Conservation (phyloP, 345 rosid genomes). For the Brassica cretica region DNA sequence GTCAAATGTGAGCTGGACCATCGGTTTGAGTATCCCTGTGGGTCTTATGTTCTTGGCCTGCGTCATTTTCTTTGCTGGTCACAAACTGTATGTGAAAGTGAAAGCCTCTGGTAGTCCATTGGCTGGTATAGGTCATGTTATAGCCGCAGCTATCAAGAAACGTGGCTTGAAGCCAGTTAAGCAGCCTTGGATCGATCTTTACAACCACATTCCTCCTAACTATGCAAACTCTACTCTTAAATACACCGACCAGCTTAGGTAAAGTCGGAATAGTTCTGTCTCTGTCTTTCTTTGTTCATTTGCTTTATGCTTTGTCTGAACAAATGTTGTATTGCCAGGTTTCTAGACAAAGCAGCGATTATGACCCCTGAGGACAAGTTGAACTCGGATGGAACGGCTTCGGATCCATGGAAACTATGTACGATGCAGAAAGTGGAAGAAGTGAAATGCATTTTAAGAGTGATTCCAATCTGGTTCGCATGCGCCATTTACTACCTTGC, state of each 20-base stretch:
- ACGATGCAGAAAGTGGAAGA: conserved; percentile 72
- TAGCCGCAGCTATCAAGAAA: conserved; percentile 60
- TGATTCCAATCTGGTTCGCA: conserved; percentile 63
- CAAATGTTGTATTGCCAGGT: conserved; percentile 35
- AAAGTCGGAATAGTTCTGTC: background rate
- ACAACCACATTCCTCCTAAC: conserved; percentile 37
- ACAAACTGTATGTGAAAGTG: conserved; percentile 69
- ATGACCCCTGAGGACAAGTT: conserved; percentile 45
- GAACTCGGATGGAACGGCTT: conserved; percentile 48
- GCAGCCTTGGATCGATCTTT: conserved; percentile 43
- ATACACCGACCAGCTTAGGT: conserved; percentile 44
- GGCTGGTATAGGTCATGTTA: conserved; percentile 58
- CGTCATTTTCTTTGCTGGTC: conserved; percentile 54
- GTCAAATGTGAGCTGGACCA: conserved; percentile 74
- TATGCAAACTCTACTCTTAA: conserved; percentile 29
- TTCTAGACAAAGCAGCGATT: conserved; percentile 65
- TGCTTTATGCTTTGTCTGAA: conserved; percentile 16
- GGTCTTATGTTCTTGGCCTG: conserved; percentile 63
- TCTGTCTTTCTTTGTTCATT: background rate
- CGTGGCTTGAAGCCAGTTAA: conserved; percentile 49
- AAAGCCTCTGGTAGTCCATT: conserved; percentile 79
- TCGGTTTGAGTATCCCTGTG: conserved; percentile 73
- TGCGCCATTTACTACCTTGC: conserved; percentile 44
- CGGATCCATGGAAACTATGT: conserved; percentile 60
- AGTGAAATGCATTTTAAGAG: conserved; percentile 59